Conservation (phyloP, 176 grass and related monocot genomes). For the Musa beccarii region DNA sequence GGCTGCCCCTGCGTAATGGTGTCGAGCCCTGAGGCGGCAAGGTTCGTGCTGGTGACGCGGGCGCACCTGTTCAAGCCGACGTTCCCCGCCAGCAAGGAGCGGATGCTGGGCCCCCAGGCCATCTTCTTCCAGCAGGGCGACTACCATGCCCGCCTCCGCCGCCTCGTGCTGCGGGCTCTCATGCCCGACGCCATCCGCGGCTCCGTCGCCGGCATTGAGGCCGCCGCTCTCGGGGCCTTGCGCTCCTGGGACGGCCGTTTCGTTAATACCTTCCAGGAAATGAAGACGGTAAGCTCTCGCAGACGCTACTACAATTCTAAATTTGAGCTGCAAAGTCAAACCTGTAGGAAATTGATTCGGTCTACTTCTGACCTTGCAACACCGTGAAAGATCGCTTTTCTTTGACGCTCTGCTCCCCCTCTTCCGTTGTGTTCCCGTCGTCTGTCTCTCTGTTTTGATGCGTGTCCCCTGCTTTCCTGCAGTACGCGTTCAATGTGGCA, state of each 20-base stretch:
- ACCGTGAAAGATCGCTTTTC: too few species aligned
- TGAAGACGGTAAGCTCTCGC: conserved; percentile 65
- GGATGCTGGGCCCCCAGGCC: conserved; percentile 78
- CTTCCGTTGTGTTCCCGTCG: not conserved
- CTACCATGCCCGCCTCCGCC: conserved; percentile 80
- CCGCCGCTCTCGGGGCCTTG: conserved; percentile 44
- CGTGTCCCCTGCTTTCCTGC: not conserved
- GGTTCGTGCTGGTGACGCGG: conserved; percentile 82
- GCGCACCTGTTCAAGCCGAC: conserved; percentile 98
- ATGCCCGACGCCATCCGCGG: conserved; percentile 68
- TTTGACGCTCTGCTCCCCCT: too few species aligned
- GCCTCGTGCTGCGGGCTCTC: conserved; percentile 79
- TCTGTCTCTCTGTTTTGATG: not conserved
- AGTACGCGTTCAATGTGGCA: conserved; percentile 97
- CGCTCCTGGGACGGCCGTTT: conserved; percentile 45
- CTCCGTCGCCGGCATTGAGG: conserved; percentile 55
- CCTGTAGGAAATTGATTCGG: not conserved
- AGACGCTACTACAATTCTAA: too few species aligned
- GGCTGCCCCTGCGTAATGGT: conserved; percentile 96
- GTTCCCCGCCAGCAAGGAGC: conserved; percentile 96
- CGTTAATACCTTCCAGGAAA: conserved; percentile 94
- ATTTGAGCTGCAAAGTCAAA: too few species aligned
- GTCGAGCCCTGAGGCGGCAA: conserved; percentile 90
- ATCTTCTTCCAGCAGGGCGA: conserved; percentile 98
- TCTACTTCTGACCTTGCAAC: too few species aligned